A percentile compares a stretch with the other conserved stretches of the same genome.
Conservation (phyloP, 2,329 filamentous ascomycete species). For the Ophidiomyces ophidiicola region DNA sequence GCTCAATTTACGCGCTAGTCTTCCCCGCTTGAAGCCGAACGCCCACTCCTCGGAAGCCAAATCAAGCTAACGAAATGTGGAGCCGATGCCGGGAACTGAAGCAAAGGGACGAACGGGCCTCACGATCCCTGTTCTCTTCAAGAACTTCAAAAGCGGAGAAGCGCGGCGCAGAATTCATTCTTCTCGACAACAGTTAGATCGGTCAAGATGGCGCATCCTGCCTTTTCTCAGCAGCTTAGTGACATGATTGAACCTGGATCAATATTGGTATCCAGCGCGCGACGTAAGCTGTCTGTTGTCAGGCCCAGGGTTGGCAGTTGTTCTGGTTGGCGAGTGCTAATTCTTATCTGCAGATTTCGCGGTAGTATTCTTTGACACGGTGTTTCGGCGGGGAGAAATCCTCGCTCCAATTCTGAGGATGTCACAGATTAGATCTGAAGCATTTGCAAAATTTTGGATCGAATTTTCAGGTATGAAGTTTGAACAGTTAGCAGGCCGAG, state of each 20-base stretch:
- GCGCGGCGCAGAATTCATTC: too few relatives aligned
- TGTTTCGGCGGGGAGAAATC: conserved; percentile 25
- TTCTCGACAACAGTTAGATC: too few relatives aligned
- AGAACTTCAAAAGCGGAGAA: too few relatives aligned
- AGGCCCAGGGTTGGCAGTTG: not conserved
- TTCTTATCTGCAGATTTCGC: conserved; percentile 25
- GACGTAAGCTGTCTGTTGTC: not conserved
- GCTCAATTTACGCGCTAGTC: too few relatives aligned
- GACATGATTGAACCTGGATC: not conserved
- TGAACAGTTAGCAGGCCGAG: too few relatives aligned
- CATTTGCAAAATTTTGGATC: conserved; percentile 33
- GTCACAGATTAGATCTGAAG: conserved; percentile 27
- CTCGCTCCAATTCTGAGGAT: conserved; percentile 26
- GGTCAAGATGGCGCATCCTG: too few relatives aligned
- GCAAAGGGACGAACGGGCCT: too few relatives aligned
- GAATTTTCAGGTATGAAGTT: conserved; percentile 25
- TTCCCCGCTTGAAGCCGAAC: too few relatives aligned
- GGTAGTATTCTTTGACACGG: conserved; percentile 23
- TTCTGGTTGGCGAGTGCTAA: not conserved
- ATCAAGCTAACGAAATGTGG: too few relatives aligned
- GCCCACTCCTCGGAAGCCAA: too few relatives aligned
- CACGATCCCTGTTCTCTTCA: too few relatives aligned
- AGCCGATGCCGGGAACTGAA: too few relatives aligned
- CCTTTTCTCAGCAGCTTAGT: conserved; percentile 13
- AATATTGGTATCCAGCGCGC: not conserved